Evolutionary conservation across 805 yeast species (phyloP), one percentile per base, ranked within the genome.

Genomic region (Hemisphaericaspora nanyangensis): DNA sequence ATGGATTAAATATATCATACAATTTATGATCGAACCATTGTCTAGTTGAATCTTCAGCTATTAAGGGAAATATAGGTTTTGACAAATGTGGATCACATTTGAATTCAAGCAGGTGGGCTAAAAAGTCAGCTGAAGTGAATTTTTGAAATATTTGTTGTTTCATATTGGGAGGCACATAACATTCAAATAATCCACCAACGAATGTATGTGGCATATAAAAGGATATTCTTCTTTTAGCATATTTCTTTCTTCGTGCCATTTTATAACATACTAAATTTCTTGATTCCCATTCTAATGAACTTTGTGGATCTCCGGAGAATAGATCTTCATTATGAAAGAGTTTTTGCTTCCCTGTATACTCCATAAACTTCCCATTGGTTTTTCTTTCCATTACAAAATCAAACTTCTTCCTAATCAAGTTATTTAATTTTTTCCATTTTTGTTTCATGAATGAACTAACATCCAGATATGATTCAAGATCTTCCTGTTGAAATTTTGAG

Each of bases 121-220:
- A 43, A 5, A 44, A 37, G n/a, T 49, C 47, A 7, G 40, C 34
- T 2, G 44, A 38, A 7, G 40, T 22, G 19, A 52, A 45, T 29
- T 43, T 20, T 38, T 44, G 40, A 54, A 50, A 36, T 49, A 58
- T 20, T 35, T 43, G 31, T 16, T 26, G 32, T 39, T 63, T 68
- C 5, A 46, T 47, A 1, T 51, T 57, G 15, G 50, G 41, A 2
- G 68, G 49, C 1, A 72, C 41, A 10, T 68, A 58, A 49, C 85
- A 79, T 39, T 69, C 68, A 54, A 71, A 84, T 2, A 83, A 47
- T 0, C 80, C 88, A 5, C 90, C 91, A 2, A 84, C 75, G 60
- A 76, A 75, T 0, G 79, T 70, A 15, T 69, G 62, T 0, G 88
- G 86, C 12, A 76, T 60, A 49, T 68, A 79, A 6, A 78, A 51